Conservation (phyloP, 1,139 yeast species). For the Yamadazyma oceani region DNA sequence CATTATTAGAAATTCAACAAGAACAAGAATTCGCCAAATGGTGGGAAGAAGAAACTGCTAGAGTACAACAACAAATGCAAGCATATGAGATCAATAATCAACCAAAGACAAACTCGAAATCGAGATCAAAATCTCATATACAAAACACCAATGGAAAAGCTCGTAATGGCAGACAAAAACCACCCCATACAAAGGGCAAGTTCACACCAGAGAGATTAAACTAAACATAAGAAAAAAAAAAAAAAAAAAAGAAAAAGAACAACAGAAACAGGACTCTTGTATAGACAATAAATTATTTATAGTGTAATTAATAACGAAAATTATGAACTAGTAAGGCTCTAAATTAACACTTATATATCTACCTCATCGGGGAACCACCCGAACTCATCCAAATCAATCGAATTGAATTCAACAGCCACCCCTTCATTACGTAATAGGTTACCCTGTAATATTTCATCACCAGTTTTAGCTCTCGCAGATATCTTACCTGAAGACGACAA, state of each 20-base stretch:
- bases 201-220: no score
- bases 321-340: neutral
- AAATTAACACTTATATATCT: slow-evolving; percentile 16
- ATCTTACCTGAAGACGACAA: slow-evolving; percentile 61
- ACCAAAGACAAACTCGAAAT: no score
- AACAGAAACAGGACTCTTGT: neutral
- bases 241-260: neutral
- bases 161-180: no score
- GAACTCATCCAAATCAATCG: slow-evolving; percentile 43
- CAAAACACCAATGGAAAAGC: no score
- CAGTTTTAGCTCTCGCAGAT: slow-evolving; percentile 48
- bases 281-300: neutral
- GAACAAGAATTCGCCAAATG: slow-evolving; percentile 79
- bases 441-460: slow-evolving; percentile 50
- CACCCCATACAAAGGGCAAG: no score
- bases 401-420: slow-evolving; percentile 39
- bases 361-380: slow-evolving; percentile 74
- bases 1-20: slow-evolving; percentile 68
- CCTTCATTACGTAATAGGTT: slow-evolving; percentile 49
- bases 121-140: no score
- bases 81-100: slow-evolving; percentile 6
- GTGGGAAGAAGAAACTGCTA: slow-evolving; percentile 74
- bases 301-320: neutral
- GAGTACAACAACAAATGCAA: slow-evolving; percentile 53
- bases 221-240: slow-evolving; percentile 3